Conservation (phyloP, 176 grass and related monocot species). For the Aegilops longissima region DNA sequence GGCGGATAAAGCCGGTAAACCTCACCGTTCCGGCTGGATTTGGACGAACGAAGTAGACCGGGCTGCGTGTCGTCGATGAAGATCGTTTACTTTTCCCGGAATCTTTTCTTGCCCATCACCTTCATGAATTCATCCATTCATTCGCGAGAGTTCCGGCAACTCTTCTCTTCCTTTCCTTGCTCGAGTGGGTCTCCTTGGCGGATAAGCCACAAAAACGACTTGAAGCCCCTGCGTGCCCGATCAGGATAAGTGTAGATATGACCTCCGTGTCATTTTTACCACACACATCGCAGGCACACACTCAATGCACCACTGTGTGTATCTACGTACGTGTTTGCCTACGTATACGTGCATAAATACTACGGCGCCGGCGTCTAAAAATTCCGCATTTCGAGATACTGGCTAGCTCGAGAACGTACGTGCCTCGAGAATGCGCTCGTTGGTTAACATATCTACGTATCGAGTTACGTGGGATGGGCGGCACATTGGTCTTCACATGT, state of each 20-base stretch:
- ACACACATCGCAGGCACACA: neutral
- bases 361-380: neutral
- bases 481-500: neutral
- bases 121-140: neutral
- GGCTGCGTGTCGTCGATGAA: neutral
- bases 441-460: neutral
- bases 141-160: constrained; percentile 17
- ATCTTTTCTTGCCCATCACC: constrained; percentile 38
- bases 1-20: neutral
- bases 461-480: neutral
- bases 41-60: constrained; percentile 4
- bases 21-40: neutral
- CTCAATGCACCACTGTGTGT: no score
- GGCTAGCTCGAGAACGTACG: neutral
- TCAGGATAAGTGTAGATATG: constrained; percentile 39
- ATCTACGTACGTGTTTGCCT: no score
- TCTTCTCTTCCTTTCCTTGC: neutral
- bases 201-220: constrained; percentile 47
- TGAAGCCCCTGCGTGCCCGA: constrained; percentile 28
- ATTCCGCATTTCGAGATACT: neutral
- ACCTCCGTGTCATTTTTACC: constrained; percentile 32
- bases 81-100: constrained; percentile 31
- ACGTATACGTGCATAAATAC: neutral
- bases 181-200: neutral
- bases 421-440: neutral